Evolutionary conservation across 305 asterid genomes (phyloP).

Genomic region (Fraxinus sp.): DNA sequence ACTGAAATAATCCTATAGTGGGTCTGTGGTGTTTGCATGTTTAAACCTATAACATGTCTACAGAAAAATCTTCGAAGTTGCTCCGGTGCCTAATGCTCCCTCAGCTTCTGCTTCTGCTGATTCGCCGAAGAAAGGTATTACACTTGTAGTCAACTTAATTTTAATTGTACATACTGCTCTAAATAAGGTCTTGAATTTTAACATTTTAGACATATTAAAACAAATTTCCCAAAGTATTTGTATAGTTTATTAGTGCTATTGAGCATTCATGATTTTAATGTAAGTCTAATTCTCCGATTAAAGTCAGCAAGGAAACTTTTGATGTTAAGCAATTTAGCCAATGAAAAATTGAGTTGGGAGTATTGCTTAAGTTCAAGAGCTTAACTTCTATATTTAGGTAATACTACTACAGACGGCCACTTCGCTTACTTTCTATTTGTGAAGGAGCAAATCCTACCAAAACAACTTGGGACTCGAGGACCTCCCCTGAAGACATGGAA

Average conservation of each 20-base stretch:
- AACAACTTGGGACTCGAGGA: constrained; percentile 83
- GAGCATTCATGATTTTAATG: neutral
- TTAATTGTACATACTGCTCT: constrained; percentile 7
- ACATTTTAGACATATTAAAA: neutral
- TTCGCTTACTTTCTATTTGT: constrained; percentile 21
- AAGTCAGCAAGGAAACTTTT: constrained; percentile 2
- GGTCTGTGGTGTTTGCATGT: constrained; percentile 2
- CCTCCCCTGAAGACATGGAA: constrained; percentile 80
- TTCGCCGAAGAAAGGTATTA: constrained; percentile 47
- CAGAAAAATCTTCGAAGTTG: constrained; percentile 72
- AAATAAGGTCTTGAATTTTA: neutral
- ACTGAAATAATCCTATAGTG: neutral
- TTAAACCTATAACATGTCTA: constrained; percentile 19
- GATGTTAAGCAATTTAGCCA: constrained; percentile 1
- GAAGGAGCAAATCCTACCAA: constrained; percentile 38
- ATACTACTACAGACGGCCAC: neutral
- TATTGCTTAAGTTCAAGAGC: constrained; percentile 5
- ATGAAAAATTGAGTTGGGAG: neutral
- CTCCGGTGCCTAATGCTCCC: constrained; percentile 38
- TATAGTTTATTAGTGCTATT: neutral
- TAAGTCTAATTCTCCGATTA: neutral
- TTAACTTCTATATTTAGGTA: neutral
- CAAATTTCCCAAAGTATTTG: neutral
- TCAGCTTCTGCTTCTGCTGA: constrained; percentile 38
- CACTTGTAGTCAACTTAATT: constrained; percentile 7